Conservation (phyloP, 805 yeast species). For the Cyberlindnera samutprakarnensis region DNA sequence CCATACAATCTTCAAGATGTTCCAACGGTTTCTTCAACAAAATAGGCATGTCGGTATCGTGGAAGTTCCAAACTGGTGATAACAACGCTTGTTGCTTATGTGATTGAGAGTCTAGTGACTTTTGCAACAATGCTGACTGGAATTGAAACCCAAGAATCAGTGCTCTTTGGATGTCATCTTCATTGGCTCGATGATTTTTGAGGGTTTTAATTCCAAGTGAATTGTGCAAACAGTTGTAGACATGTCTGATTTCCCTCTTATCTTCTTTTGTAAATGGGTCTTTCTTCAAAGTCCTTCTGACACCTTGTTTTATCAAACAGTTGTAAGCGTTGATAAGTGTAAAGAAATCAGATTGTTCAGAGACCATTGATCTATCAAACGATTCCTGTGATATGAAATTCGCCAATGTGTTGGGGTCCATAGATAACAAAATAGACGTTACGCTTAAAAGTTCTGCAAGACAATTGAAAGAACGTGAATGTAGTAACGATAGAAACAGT, state of each 20-base stretch:
- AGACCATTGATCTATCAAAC: conserved; percentile 5
- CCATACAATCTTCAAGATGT: background rate
- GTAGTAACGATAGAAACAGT: conserved; percentile 1
- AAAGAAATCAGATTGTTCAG: conserved; percentile 6
- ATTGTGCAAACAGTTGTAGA: background rate
- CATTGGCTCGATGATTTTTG: background rate
- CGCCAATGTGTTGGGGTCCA: conserved; percentile 5
- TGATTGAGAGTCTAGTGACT: background rate
- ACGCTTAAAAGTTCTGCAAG: conserved; percentile 3
- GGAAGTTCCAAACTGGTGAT: background rate
- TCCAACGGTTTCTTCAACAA: background rate
- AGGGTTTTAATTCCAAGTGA: background rate
- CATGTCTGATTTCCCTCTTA: conserved; percentile 21
- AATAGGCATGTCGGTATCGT: background rate
- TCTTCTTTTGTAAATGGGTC: conserved; percentile 4
- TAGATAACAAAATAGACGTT: background rate
- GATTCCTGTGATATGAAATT: conserved; percentile 2
- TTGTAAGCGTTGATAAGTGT: conserved; percentile 7
- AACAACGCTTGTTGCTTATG: background rate
- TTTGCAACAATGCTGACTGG: conserved; percentile 1
- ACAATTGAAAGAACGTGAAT: background rate
- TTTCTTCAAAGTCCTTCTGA: background rate
- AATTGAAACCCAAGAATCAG: conserved; percentile 2
- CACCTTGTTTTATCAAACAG: conserved; percentile 1
- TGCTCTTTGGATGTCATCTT: background rate